phyloP scores from a whole-genome alignment of 73 alveolate species.

The Diophrys appendiculata region DNA sequence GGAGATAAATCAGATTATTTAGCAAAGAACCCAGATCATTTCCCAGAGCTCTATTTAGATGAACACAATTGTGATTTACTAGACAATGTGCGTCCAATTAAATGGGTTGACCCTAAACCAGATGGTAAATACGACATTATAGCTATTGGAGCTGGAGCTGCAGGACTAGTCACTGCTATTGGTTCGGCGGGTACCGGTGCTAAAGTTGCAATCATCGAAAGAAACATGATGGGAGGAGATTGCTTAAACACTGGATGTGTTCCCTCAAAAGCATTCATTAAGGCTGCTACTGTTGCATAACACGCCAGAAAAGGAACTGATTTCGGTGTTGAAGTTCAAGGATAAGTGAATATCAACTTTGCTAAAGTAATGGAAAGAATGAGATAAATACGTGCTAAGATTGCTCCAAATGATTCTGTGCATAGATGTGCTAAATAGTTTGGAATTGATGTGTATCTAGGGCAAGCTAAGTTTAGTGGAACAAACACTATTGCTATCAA shows the following conservation, averaged over 20 bases:
- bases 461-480: slow-evolving; percentile 54
- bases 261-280: slow-evolving; percentile 81
- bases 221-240: slow-evolving; percentile 78
- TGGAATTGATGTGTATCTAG: slow-evolving; percentile 62
- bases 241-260: slow-evolving; percentile 84
- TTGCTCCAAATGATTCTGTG: slow-evolving; percentile 61
- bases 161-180: slow-evolving; percentile 71
- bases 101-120: slow-evolving; percentile 68
- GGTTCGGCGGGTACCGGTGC: slow-evolving; percentile 71
- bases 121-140: slow-evolving; percentile 66
- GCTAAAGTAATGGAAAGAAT: slow-evolving; percentile 69
- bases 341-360: slow-evolving; percentile 51
- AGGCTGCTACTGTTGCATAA: slow-evolving; percentile 67
- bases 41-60: slow-evolving; percentile 61
- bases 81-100: slow-evolving; percentile 71
- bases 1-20: slow-evolving; percentile 46
- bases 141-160: slow-evolving; percentile 90
- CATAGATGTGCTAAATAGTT: slow-evolving; percentile 29
- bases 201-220: slow-evolving; percentile 76
- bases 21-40: slow-evolving; percentile 23
- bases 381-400: slow-evolving; percentile 63
- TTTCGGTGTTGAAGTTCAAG: slow-evolving; percentile 40
- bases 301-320: slow-evolving; percentile 25
- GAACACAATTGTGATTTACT: slow-evolving; percentile 60
- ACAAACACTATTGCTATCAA: slow-evolving; percentile 30